A percentile compares a stretch with the other conserved stretches of the same genome.
phyloP scores from a whole-genome alignment of 2,329 filamentous ascomycete species.

The Cryphonectria nitschkei region DNA sequence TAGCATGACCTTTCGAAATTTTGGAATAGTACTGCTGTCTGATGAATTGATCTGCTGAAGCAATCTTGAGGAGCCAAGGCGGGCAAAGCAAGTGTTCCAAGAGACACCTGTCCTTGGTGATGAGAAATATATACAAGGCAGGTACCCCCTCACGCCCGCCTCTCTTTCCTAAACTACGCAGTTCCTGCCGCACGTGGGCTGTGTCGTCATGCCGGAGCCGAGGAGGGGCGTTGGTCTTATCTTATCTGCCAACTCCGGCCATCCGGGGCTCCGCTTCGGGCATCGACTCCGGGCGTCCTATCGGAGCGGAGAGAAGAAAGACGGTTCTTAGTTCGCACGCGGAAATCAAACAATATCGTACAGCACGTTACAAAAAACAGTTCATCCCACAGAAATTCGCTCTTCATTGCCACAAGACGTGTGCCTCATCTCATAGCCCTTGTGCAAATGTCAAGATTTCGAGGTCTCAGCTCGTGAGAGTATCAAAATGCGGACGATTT shows the following conservation, averaged over 20 bases:
- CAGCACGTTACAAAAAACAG: too few species aligned
- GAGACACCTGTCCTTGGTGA: not conserved
- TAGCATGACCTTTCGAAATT: not conserved
- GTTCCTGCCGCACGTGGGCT: not conserved
- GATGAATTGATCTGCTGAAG: too few species aligned
- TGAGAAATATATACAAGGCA: not conserved
- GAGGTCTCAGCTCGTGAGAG: too few species aligned
- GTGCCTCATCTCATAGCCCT: too few species aligned
- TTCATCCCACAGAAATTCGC: too few species aligned
- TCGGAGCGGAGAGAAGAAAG: not conserved
- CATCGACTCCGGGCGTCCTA: not conserved
- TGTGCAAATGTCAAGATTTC: too few species aligned
- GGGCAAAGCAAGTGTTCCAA: not conserved
- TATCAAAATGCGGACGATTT: too few species aligned
- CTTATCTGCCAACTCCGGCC: conserved; percentile 7
- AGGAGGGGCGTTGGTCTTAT: not conserved
- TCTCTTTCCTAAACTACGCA: not conserved
- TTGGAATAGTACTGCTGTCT: too few species aligned
- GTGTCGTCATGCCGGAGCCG: conserved; percentile 16
- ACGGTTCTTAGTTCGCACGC: not conserved
- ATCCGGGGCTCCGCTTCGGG: conserved; percentile 11
- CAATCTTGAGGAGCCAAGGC: too few species aligned
- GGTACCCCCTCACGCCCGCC: not conserved
- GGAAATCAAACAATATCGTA: not conserved
- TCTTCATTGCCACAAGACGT: too few species aligned